These are phyloP conservation scores for Veloporphyrellus conicus DNA, from an alignment of 1,284 basidiomycete species.

Conservation along the genomic window DNA sequence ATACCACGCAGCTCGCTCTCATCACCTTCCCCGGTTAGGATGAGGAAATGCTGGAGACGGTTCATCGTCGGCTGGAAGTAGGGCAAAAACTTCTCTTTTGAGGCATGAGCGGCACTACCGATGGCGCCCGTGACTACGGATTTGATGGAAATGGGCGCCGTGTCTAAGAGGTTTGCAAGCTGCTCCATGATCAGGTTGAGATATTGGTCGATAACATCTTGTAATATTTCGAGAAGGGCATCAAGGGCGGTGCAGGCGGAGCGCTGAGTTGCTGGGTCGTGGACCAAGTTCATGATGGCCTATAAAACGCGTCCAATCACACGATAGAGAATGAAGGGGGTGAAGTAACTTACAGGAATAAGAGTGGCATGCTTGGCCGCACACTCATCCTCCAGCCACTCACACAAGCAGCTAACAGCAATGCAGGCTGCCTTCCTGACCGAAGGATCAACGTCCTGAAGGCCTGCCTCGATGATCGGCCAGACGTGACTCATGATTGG, in stretches of 20 bases:
- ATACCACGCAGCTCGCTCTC: conserved; percentile 95
- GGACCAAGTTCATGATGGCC: conserved; percentile 88
- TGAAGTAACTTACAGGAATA: conserved; percentile 65
- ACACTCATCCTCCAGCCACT: conserved; percentile 96
- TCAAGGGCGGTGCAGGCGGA: conserved; percentile 95
- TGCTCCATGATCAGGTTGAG: conserved; percentile 94
- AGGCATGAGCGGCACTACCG: conserved; percentile 97
- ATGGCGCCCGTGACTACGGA: conserved; percentile 97
- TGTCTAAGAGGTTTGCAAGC: conserved; percentile 84
- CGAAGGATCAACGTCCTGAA: conserved; percentile 77
- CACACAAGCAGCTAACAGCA: conserved; percentile 93
- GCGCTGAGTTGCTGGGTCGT: conserved; percentile 84
- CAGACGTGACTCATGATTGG: conserved; percentile 90
- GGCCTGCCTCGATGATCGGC: conserved; percentile 90
- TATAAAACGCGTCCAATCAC: conserved; percentile 28
- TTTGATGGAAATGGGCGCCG: conserved; percentile 84
- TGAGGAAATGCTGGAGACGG: conserved; percentile 82
- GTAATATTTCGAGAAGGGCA: conserved; percentile 92
- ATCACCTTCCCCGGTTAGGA: conserved; percentile 79
- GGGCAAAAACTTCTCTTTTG: conserved; percentile 86
- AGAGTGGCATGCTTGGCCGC: conserved; percentile 79
- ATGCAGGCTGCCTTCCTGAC: conserved; percentile 95
- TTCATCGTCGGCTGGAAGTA: conserved; percentile 95
- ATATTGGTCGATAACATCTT: conserved; percentile 88
- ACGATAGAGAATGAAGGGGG: not conserved